Percentiles rank a stretch among this genome's conserved stretches.
These are phyloP conservation scores for Amylostereum areolatum DNA, from an alignment of 1,284 basidiomycete species.

Conservation along the genomic window DNA sequence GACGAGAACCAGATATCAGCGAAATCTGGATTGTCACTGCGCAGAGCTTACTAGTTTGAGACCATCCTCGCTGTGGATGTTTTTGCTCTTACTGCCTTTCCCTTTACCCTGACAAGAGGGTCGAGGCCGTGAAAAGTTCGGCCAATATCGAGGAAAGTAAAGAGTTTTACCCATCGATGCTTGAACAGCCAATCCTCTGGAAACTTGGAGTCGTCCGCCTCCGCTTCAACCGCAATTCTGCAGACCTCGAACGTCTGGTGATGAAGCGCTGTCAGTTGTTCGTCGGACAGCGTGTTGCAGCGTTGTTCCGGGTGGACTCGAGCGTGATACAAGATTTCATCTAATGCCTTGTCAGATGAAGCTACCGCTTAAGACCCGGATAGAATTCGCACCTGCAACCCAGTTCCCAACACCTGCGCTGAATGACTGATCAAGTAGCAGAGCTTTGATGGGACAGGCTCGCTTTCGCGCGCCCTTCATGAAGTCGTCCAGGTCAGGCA, in stretches of 20 bases:
- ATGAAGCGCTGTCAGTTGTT: slow-evolving; percentile 51
- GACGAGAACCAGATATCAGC: background rate
- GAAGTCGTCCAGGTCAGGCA: slow-evolving; percentile 63
- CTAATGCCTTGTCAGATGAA: slow-evolving; percentile 24
- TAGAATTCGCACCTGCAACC: slow-evolving; percentile 55
- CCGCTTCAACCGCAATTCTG: slow-evolving; percentile 57
- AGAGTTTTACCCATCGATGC: slow-evolving; percentile 52
- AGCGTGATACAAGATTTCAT: slow-evolving; percentile 79
- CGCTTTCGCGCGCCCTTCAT: slow-evolving; percentile 45
- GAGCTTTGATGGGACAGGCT: slow-evolving; percentile 69
- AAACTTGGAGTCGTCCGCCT: slow-evolving; percentile 70
- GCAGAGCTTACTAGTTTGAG: slow-evolving; percentile 45
- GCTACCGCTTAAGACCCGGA: background rate
- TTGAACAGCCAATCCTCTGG: slow-evolving; percentile 70
- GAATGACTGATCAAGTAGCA: slow-evolving; percentile 79
- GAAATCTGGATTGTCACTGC: background rate
- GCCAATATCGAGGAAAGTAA: background rate
- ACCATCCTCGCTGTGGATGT: slow-evolving; percentile 33
- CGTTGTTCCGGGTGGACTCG: slow-evolving; percentile 72
- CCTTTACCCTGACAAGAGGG: slow-evolving; percentile 55
- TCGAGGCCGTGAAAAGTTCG: slow-evolving; percentile 6
- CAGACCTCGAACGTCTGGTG: slow-evolving; percentile 56
- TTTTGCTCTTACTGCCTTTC: slow-evolving; percentile 49
- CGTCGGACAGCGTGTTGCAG: slow-evolving; percentile 48
- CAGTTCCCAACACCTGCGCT: slow-evolving; percentile 82